Percentiles rank a stretch among this genome's conserved stretches.
Conservation (phyloP, 2,329 filamentous ascomycete genomes). For the Trichoderma cornu-damae region DNA sequence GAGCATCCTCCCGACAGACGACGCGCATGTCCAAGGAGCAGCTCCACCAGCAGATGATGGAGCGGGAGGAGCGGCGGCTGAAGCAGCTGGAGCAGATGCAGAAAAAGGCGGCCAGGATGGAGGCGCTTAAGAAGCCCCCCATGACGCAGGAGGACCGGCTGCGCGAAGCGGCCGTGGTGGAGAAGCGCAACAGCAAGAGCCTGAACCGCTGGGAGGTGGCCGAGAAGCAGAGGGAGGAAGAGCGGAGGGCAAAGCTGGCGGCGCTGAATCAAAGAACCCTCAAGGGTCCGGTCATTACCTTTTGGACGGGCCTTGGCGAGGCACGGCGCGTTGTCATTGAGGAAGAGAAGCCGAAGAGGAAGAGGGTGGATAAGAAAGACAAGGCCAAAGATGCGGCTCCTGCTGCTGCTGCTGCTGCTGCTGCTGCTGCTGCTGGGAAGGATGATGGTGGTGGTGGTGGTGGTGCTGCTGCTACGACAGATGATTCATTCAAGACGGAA, state of each 20-base stretch:
- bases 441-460: conserved; percentile 15
- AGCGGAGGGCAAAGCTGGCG: conserved; percentile 75
- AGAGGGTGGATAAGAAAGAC: conserved; percentile 38
- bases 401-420: too few species aligned
- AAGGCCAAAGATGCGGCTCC: conserved; percentile 26
- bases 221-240: conserved; percentile 81
- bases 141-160: conserved; percentile 86
- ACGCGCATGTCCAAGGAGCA: conserved; percentile 57
- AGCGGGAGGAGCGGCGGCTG: conserved; percentile 64
- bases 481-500: background rate
- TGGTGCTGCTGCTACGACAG: too few species aligned
- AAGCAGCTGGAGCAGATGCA: conserved; percentile 66
- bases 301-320: conserved; percentile 87
- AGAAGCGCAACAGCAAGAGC: conserved; percentile 83
- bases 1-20: conserved; percentile 54
- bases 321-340: conserved; percentile 61
- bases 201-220: conserved; percentile 91
- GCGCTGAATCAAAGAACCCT: conserved; percentile 82
- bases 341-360: conserved; percentile 58
- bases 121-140: conserved; percentile 68
- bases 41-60: conserved; percentile 65
- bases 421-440: conserved; percentile 21
- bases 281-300: conserved; percentile 82
- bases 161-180: conserved; percentile 74
- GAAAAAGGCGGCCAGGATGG: conserved; percentile 63